phyloP scores from a whole-genome alignment of 148 eudicot genomes.

The Camellia granthamiana region DNA sequence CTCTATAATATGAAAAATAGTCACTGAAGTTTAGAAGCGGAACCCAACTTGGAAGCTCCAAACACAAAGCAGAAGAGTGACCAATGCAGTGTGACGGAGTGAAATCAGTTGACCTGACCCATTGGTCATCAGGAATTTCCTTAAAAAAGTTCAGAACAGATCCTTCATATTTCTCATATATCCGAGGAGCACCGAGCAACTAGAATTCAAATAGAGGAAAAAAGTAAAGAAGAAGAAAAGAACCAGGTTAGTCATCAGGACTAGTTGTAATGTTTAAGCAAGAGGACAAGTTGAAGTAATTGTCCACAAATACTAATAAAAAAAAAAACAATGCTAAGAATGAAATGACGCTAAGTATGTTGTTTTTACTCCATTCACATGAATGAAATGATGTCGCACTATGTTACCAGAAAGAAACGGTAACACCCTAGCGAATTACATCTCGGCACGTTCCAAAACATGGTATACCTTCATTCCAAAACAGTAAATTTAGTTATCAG shows the following conservation, averaged over 20 bases:
- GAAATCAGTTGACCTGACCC: constrained; percentile 79
- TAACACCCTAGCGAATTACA: no score
- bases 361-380: no score
- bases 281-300: not conserved
- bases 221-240: not conserved
- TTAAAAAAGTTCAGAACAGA: constrained; percentile 30
- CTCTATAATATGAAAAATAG: constrained; percentile 47
- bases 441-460: no score
- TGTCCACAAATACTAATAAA: no score
- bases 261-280: not conserved
- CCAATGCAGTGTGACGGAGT: constrained; percentile 56
- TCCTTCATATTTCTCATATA: constrained; percentile 41
- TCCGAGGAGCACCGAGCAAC: constrained; percentile 70
- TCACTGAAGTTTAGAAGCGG: constrained; percentile 44
- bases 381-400: no score
- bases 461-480: no score
- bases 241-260: no score
- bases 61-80: constrained; percentile 70
- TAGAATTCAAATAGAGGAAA: constrained; percentile 12
- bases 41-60: constrained; percentile 51
- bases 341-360: not conserved
- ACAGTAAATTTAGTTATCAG: no score
- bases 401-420: no score
- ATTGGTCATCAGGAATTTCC: constrained; percentile 65
- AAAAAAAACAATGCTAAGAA: not conserved